phyloP scores from a whole-genome alignment of 345 rosid genomes.

The Arabis alpina region DNA sequence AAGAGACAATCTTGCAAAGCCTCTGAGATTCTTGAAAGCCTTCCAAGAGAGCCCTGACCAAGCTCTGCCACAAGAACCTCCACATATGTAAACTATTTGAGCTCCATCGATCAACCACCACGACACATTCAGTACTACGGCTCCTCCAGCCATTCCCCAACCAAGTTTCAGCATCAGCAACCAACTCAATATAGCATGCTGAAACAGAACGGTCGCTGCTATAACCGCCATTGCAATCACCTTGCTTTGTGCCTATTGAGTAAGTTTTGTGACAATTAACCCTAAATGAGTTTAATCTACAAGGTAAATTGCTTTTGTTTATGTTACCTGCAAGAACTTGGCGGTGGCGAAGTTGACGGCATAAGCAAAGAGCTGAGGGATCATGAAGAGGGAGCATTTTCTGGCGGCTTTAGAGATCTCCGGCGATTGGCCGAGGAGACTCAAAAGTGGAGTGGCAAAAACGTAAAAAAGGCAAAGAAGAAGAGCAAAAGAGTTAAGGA shows the following conservation, averaged over 20 bases:
- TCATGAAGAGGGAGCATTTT: conserved; percentile 63
- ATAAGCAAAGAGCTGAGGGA: conserved; percentile 77
- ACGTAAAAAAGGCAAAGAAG: conserved; percentile 53
- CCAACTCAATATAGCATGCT: conserved; percentile 69
- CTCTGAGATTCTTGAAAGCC: conserved; percentile 68
- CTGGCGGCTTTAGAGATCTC: conserved; percentile 65
- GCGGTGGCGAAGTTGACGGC: conserved; percentile 71
- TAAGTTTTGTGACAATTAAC: no score
- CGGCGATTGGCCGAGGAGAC: conserved; percentile 62
- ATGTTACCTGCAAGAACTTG: conserved; percentile 64
- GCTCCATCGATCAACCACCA: conserved; percentile 64
- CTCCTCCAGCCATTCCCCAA: conserved; percentile 75
- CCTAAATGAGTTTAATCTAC: not conserved
- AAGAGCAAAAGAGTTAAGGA: conserved; percentile 53
- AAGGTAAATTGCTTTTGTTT: not conserved
- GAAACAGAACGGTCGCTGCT: conserved; percentile 48
- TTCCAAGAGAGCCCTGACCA: conserved; percentile 75
- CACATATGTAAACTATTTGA: conserved; percentile 55
- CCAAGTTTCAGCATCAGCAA: conserved; percentile 60
- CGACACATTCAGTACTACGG: conserved; percentile 56
- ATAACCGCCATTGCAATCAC: conserved; percentile 74
- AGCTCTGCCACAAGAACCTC: conserved; percentile 65
- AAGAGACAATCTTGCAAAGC: conserved; percentile 63
- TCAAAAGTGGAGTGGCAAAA: conserved; percentile 52
- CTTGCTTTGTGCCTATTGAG: conserved; percentile 69